phyloP scores from a whole-genome alignment of 768 basidiomycete species.

The Piloderma croceum region DNA sequence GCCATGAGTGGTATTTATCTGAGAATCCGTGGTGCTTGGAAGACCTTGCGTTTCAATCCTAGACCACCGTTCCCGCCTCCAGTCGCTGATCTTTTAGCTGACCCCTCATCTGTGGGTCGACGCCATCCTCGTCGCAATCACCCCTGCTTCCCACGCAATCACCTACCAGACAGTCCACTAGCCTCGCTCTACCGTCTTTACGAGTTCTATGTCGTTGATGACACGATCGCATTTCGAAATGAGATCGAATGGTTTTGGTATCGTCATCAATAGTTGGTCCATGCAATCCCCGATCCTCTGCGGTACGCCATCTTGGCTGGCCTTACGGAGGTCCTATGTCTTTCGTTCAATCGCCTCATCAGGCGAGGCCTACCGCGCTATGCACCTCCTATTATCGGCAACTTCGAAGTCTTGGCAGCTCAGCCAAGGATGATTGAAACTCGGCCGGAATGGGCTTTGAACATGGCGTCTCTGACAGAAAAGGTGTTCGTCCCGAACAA shows the following conservation, averaged over 20 bases:
- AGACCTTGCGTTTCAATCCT: too few relatives aligned
- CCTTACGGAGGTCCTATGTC: slow-evolving; percentile 23
- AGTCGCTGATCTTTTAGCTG: too few relatives aligned
- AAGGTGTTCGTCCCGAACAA: slow-evolving; percentile 17
- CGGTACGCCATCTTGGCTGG: slow-evolving; percentile 23
- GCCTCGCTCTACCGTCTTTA: slow-evolving; percentile 31
- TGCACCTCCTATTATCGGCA: slow-evolving; percentile 26
- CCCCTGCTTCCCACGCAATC: too few relatives aligned
- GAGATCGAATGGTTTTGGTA: slow-evolving; percentile 30
- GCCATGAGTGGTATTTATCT: too few relatives aligned
- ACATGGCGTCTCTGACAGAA: slow-evolving; percentile 11
- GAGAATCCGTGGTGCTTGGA: slow-evolving; percentile 14
- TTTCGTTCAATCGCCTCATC: slow-evolving; percentile 25
- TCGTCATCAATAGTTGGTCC: too few relatives aligned
- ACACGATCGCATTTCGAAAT: slow-evolving; percentile 23
- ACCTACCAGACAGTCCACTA: slow-evolving; percentile 21
- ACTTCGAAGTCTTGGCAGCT: slow-evolving; percentile 29
- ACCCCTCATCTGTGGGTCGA: too few relatives aligned
- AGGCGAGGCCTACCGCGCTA: slow-evolving; percentile 27
- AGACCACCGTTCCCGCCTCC: too few relatives aligned
- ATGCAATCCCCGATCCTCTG: too few relatives aligned
- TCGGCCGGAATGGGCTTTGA: slow-evolving; percentile 24
- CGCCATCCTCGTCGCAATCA: too few relatives aligned
- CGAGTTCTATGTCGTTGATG: slow-evolving; percentile 23
- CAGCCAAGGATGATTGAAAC: slow-evolving; percentile 25